Conservation (phyloP, 2,329 filamentous ascomycete species). For the Paracorniculantispora psalliotae region DNA sequence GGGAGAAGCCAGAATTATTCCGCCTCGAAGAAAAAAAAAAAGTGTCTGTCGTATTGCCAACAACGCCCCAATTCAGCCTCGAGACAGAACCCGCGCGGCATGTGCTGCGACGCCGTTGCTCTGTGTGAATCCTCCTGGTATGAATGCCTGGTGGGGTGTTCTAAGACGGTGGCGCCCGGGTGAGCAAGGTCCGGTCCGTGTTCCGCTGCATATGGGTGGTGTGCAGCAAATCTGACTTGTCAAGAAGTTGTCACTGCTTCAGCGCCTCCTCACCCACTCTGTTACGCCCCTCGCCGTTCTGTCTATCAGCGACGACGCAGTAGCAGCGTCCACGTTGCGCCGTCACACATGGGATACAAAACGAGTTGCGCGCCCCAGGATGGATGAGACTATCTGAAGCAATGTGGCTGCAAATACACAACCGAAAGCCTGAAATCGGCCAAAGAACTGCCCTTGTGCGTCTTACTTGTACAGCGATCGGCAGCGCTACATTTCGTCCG, state of each 20-base stretch:
- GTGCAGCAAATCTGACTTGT: slow-evolving; percentile 10
- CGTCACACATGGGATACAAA: not conserved
- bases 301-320: not conserved
- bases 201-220: slow-evolving; percentile 4
- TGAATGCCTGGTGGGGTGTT: not conserved
- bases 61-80: slow-evolving; percentile 4
- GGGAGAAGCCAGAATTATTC: too few species aligned
- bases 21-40: not conserved
- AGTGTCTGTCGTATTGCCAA: not conserved
- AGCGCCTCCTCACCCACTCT: not conserved
- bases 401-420: slow-evolving; percentile 1
- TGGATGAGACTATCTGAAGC: not conserved
- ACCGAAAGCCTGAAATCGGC: not conserved
- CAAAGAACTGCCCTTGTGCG: not conserved
- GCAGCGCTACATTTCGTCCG: not conserved
- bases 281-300: not conserved
- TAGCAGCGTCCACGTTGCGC: not conserved
- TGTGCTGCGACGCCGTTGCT: not conserved
- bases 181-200: slow-evolving; percentile 12
- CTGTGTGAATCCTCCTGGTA: not conserved
- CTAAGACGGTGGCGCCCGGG: slow-evolving; percentile 9
- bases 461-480: not conserved
- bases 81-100: not conserved
- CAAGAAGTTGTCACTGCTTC: not conserved
- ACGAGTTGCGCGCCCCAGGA: not conserved